Evolutionary conservation across 176 grass and related monocot species (phyloP), one percentile per base, ranked within the genome.

Genomic region (Puya raimondii): DNA sequence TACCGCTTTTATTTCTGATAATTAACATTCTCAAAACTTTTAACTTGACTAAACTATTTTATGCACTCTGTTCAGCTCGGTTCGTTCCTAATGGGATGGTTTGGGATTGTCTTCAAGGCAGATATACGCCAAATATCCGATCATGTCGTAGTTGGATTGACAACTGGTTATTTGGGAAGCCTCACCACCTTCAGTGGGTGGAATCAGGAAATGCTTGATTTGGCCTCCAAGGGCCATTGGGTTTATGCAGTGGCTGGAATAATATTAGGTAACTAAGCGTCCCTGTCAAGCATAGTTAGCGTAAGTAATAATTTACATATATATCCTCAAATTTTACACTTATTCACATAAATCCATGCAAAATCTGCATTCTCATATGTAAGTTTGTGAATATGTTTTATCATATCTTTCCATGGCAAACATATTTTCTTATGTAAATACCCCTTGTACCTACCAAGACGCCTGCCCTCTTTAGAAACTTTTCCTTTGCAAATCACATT

Each of bases 61-160:
- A 72, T 52, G 65, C 56, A 18, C 21, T 79, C 72, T 74, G 27
- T 29, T 51, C 89, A 99, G 94, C 69, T 99, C 48, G 94, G 94
- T 82, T 99, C 94, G 68, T 99, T 99, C 72, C 57, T 99, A 22
- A 99, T 99, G 89, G 94, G 86, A 59, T 93, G 87, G 89, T 85
- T 99, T 49, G 94, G 94, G 53, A 93, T 99, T 48, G 91, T 99
- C 50, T 90, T 92, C 74, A 97, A 97, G 81, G 80, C 89, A 56
- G 86, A 97, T 56, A 74, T 97, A 64, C 71, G 85, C 8, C 59
- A 84, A 12, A 75, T 92, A 57, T 92, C 89, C 69, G 89, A 93
- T 42, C 94, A 97, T 78, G 74, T 97, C 58, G 71, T 83, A 0
- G 74, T 93, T 16, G 94, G 94, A 64, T 80, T 93, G 58, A 82